phyloP scores from a whole-genome alignment of 495 filamentous ascomycete species.

The Glonium stellatum region DNA sequence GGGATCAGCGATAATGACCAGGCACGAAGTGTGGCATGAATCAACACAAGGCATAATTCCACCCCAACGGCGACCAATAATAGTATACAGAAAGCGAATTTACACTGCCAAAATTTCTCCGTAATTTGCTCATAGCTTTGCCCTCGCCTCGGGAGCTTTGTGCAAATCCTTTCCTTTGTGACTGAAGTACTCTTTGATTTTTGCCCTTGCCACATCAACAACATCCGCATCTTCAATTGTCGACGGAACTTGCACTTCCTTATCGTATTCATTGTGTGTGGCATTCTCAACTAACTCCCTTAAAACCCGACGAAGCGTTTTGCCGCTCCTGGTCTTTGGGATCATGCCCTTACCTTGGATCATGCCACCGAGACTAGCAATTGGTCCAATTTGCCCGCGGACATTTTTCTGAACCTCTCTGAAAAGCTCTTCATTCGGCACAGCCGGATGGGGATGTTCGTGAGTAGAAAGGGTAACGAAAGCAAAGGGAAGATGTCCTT shows the following conservation, averaged over 20 bases:
- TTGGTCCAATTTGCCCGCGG: conserved; percentile 78
- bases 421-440: conserved; percentile 48
- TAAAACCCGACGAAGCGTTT: conserved; percentile 75
- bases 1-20: conserved; percentile 4
- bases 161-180: conserved; percentile 42
- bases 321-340: conserved; percentile 81
- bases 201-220: conserved; percentile 49
- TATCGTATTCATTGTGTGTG: conserved; percentile 46
- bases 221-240: conserved; percentile 56
- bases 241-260: conserved; percentile 48
- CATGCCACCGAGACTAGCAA: conserved; percentile 76
- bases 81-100: neutral
- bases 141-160: conserved; percentile 51
- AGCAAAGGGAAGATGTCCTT: conserved; percentile 86
- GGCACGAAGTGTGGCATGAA: conserved; percentile 1
- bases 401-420: conserved; percentile 56
- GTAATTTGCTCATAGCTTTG: conserved; percentile 41
- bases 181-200: conserved; percentile 54
- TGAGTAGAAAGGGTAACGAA: conserved; percentile 59
- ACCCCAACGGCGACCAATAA: neutral
- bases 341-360: conserved; percentile 85
- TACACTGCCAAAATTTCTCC: neutral
- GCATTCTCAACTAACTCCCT: conserved; percentile 69
- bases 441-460: conserved; percentile 41
- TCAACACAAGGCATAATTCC: neutral